These are phyloP conservation scores for Amanita fuliginea DNA, from an alignment of 768 basidiomycete species.

Conservation along the genomic window DNA sequence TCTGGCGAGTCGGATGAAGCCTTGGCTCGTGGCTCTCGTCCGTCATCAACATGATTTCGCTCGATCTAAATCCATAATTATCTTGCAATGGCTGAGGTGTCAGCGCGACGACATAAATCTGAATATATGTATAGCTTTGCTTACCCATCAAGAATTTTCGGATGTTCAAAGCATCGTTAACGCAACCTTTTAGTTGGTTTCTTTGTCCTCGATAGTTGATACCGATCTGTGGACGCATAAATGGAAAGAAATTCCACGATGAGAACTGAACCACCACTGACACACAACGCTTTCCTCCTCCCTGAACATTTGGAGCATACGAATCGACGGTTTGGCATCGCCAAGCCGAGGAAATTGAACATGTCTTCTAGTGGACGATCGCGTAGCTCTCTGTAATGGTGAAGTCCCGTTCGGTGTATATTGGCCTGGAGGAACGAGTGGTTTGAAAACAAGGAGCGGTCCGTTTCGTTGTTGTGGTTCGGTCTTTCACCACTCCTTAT, in stretches of 20 bases:
- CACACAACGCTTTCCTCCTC: conserved; percentile 70
- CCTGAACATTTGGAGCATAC: conserved; percentile 60
- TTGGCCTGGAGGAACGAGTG: background rate
- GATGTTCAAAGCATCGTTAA: conserved; percentile 72
- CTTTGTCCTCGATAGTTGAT: conserved; percentile 65
- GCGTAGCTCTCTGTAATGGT: conserved; percentile 3
- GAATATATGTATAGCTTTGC: conserved; percentile 11
- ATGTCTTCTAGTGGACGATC: background rate
- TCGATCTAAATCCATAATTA: conserved; percentile 39
- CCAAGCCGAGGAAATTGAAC: background rate
- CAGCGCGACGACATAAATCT: background rate
- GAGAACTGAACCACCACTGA: conserved; percentile 23
- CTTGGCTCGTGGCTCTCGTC: conserved; percentile 41
- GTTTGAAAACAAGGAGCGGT: background rate
- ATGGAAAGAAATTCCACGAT: background rate
- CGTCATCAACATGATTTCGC: conserved; percentile 61
- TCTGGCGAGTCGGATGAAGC: conserved; percentile 31
- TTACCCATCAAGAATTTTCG: conserved; percentile 54
- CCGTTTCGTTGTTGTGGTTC: background rate
- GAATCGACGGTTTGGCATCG: conserved; percentile 1
- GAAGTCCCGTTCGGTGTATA: background rate
- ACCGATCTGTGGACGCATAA: conserved; percentile 41
- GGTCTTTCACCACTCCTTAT: background rate
- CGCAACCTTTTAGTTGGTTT: conserved; percentile 60
- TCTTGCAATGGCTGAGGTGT: conserved; percentile 10